Base-by-base conservation (phyloP, 352 stramenopile genomes). In the Pythium oligandrum region DNA sequence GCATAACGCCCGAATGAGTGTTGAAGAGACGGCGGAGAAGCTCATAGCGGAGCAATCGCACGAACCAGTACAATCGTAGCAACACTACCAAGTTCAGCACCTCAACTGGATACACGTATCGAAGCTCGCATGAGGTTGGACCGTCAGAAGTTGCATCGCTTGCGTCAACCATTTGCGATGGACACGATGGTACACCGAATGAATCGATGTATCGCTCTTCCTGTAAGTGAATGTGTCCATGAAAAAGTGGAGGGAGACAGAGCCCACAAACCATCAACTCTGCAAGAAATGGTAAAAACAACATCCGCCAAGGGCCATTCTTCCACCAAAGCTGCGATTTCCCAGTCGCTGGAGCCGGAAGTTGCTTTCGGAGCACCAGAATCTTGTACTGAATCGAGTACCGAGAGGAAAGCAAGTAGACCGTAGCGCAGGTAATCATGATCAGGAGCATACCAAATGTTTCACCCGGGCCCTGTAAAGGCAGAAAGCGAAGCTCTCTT, bases 61-160 rank as follows among this genome's bases (percentile, higher is more conserved):
- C 63, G 50, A 83, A 64, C 70, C 75, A 84, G 51, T 88, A 88
- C 10, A 88, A 63, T 26, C 77, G 75, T 33, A 78, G 48, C 33
- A 88, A 51, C 26, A 84, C 75, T 12, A 74, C 10, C 50, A 88
- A 73, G 59, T 88, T 88, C 31, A 83, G 40, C 4, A 88, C 74
- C 61, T 88, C 77, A 32, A 83, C 46, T 10, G 74, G 74, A 36
- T 88, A 88, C 6, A 52, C 54, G 45, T 88, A 88, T 9, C 59
- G 53, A 7, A 88, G 57, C 0, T 66, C 57, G 34, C 77, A 88
- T n/a, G 60, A 37, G 57, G 43, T 40, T 6, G 49, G 40, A 17
- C 33, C 32, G 45, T 55, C 54, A 66, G 17, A 26, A 26, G 17
- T 26, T 26, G 17, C 17, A 26, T 26, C 17, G 17, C 17, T 26